These are phyloP conservation scores for Fusarium sp. DNA, from an alignment of 2,329 filamentous ascomycete genomes.

Conservation along the genomic window DNA sequence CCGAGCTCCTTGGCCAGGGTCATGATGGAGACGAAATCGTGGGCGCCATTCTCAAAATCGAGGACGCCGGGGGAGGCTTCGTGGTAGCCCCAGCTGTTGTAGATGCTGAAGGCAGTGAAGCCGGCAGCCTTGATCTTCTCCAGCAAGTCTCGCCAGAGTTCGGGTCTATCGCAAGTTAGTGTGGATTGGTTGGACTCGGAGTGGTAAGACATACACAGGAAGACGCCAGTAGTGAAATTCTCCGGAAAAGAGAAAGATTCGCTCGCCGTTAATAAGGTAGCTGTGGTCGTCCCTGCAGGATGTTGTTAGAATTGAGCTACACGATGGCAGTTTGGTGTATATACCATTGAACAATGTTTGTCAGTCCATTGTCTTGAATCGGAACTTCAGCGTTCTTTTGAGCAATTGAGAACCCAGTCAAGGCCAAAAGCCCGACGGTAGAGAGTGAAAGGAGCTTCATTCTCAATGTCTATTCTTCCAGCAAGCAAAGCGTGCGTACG, in stretches of 20 bases:
- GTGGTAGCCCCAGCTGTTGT: constrained; percentile 59
- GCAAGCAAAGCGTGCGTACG: background rate
- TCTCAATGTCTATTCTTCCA: background rate
- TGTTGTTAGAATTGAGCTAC: background rate
- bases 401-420: constrained; percentile 29
- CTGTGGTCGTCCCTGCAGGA: constrained; percentile 56
- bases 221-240: constrained; percentile 60
- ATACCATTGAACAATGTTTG: constrained; percentile 34
- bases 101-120: constrained; percentile 60
- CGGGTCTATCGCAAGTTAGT: constrained; percentile 31
- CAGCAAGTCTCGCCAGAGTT: constrained; percentile 58
- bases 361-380: constrained; percentile 35
- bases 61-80: constrained; percentile 52
- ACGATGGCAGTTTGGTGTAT: accelerated
- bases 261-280: constrained; percentile 57
- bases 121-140: constrained; percentile 60
- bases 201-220: constrained; percentile 53
- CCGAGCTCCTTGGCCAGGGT: constrained; percentile 61
- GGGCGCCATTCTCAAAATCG: constrained; percentile 52
- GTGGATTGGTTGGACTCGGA: accelerated
- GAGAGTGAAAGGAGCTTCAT: constrained; percentile 37
- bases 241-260: constrained; percentile 59
- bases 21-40: constrained; percentile 64
- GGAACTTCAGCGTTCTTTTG: constrained; percentile 18
- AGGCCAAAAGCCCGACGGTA: constrained; percentile 25